Percentiles rank a stretch among this genome's conserved stretches.
Evolutionary conservation across 495 filamentous ascomycete genomes (phyloP).

Genomic region (Sabuloglossum arenarium): DNA sequence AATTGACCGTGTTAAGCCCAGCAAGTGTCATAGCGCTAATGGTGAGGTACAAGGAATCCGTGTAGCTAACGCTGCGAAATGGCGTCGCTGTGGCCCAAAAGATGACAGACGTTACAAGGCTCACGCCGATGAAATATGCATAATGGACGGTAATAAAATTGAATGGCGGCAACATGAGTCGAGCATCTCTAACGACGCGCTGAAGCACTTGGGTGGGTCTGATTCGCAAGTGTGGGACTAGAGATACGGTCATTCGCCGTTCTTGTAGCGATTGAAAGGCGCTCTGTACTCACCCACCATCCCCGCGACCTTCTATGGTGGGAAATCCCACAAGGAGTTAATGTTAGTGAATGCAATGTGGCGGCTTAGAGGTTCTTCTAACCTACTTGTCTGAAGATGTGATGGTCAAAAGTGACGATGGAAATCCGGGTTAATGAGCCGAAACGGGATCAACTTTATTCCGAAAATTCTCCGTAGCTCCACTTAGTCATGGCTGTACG

Average conservation of each 20-base stretch:
- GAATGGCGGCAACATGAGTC: slow-evolving; percentile 25
- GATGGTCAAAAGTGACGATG: background rate
- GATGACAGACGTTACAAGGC: slow-evolving; percentile 42
- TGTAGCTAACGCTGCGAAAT: slow-evolving; percentile 40
- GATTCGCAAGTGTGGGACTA: background rate
- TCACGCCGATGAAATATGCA: slow-evolving; percentile 51
- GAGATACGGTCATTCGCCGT: background rate
- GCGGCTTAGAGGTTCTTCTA: too few species aligned
- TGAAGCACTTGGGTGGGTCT: background rate
- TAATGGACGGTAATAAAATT: slow-evolving; percentile 70
- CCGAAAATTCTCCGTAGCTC: background rate
- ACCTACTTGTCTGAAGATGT: too few species aligned
- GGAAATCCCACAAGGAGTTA: too few species aligned
- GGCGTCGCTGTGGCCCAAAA: slow-evolving; percentile 53
- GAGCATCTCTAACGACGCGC: background rate
- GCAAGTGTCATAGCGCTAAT: slow-evolving; percentile 67
- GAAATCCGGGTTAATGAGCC: background rate
- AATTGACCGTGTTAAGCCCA: slow-evolving; percentile 48
- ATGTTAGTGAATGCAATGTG: too few species aligned
- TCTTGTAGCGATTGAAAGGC: background rate
- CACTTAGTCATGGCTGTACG: background rate
- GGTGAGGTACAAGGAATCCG: slow-evolving; percentile 55
- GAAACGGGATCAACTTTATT: background rate
- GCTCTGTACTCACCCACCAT: background rate
- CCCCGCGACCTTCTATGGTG: background rate